Percentiles rank a stretch among this genome's conserved stretches.
phyloP scores from a whole-genome alignment of 352 stramenopile genomes.

The Blastocystis sp. region DNA sequence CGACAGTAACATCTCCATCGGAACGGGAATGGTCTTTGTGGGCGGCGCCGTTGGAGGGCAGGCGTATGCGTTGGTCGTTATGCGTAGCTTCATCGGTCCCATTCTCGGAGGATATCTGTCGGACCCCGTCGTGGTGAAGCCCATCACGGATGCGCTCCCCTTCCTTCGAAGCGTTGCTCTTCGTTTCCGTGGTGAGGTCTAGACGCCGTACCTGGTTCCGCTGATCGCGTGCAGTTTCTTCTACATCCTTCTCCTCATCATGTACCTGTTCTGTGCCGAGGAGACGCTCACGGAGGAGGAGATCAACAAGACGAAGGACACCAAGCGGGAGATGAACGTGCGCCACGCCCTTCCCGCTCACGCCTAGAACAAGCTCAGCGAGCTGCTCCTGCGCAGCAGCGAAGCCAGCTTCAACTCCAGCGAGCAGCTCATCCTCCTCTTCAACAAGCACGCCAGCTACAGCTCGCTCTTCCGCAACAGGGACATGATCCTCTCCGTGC shows the following conservation, averaged over 20 bases:
- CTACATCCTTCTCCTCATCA: conserved; percentile 33
- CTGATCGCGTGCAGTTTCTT: conserved; percentile 47
- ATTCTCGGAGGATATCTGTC: conserved; percentile 61
- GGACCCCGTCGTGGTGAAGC: conserved; percentile 15
- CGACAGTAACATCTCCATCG: conserved; percentile 43
- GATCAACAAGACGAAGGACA: conserved; percentile 23
- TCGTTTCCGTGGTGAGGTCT: not conserved
- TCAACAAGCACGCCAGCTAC: conserved; percentile 36
- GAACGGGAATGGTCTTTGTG: conserved; percentile 28
- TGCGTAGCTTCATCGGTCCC: conserved; percentile 57
- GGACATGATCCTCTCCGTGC: conserved; percentile 45
- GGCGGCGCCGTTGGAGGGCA: conserved; percentile 39
- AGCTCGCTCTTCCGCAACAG: conserved; percentile 47
- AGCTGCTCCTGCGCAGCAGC: conserved; percentile 9
- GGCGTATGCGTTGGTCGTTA: not conserved
- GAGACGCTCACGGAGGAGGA: conserved; percentile 63
- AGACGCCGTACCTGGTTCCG: conserved; percentile 62
- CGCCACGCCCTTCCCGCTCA: not conserved
- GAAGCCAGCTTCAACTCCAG: conserved; percentile 26
- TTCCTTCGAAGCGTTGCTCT: conserved; percentile 23
- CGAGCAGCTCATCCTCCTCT: conserved; percentile 56
- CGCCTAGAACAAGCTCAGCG: conserved; percentile 32
- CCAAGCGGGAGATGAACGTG: conserved; percentile 28
- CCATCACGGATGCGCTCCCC: conserved; percentile 20
- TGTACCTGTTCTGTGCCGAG: conserved; percentile 52